phyloP scores from a whole-genome alignment of 73 alveolate species.

The Tetrahymena malaccensis region DNA sequence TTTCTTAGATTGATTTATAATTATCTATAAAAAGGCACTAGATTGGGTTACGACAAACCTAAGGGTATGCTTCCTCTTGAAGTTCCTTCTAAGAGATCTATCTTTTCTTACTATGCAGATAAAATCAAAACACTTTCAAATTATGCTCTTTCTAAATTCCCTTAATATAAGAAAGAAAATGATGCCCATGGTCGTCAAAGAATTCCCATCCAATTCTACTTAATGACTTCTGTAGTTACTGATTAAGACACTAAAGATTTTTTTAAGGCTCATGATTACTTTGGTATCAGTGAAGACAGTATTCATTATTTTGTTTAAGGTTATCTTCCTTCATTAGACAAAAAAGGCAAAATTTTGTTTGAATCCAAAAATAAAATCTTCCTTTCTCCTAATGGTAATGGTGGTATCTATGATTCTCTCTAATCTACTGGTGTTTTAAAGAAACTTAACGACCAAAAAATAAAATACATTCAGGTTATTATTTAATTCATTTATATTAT shows the following conservation, averaged over 20 bases:
- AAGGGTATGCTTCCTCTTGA: background rate
- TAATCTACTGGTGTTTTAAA: background rate
- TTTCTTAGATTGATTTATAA: background rate
- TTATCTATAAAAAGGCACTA: background rate
- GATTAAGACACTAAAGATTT: background rate
- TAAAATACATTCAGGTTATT: background rate
- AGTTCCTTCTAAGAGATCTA: background rate
- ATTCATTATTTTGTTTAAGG: background rate
- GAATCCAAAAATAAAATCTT: background rate
- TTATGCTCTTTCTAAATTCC: background rate
- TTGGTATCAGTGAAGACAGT: background rate
- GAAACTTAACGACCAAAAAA: background rate
- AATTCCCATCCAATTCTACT: background rate
- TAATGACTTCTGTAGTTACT: background rate
- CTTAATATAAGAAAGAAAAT: background rate
- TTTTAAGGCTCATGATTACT: background rate
- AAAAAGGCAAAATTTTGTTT: background rate
- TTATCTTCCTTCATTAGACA: background rate
- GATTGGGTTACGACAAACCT: background rate
- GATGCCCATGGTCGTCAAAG: background rate
- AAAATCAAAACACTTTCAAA: background rate
- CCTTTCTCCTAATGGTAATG: background rate
- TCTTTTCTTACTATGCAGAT: background rate
- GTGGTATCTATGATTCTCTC: background rate
- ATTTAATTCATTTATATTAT: too few species aligned